Evolutionary conservation across 495 filamentous ascomycete genomes (phyloP), one percentile per base, ranked within the genome.

Genomic region (Physcia stellaris): DNA sequence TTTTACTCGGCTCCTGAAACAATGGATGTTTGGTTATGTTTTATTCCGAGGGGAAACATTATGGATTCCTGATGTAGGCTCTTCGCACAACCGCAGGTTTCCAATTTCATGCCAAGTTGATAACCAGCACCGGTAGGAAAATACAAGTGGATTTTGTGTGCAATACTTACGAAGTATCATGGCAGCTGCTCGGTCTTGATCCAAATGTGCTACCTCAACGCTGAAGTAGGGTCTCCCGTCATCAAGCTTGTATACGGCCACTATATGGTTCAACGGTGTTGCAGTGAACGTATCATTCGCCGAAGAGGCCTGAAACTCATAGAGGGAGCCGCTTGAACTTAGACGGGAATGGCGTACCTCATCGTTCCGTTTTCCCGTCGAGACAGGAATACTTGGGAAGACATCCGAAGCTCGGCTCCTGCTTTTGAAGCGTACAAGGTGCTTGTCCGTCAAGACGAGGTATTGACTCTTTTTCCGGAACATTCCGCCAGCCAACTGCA

Each of bases 391-490:
- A 6, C 58, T 66, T 12, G 67, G 63, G 42, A 80, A 83, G 33
- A 65, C 54, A 24, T 82, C 83, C 31, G 79, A 68, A 38, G 80
- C 79, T 50, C 78, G 77, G 46, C 64, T 67, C 42, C 81, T 73
- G 47, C 59, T 80, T 56, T 85, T 92, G 58, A 86, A 85, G 32
- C 84, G 77, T 41, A 94, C 54, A 27, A 98, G 55, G 55, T 93
- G 79, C 18, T 75, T 74, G 32, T 87, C 77, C 7, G 87, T 95
- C 24, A 95, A 67, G n/a, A 94, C 90, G 22, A 95, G 62, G 47
- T 85, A 95, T 44, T 92, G 85, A 50, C 75, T 82, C 61, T 83
- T 87, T 54, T 83, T 80, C 54, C 83, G 72, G 55, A 94, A 75
- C 58, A 93, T 70, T 30, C 80, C 75, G 20, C 77, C 73, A 24